A percentile compares a stretch with the other conserved stretches of the same genome.
Conservation (phyloP, 106 monocot species). For the Apostasia ramifera region DNA sequence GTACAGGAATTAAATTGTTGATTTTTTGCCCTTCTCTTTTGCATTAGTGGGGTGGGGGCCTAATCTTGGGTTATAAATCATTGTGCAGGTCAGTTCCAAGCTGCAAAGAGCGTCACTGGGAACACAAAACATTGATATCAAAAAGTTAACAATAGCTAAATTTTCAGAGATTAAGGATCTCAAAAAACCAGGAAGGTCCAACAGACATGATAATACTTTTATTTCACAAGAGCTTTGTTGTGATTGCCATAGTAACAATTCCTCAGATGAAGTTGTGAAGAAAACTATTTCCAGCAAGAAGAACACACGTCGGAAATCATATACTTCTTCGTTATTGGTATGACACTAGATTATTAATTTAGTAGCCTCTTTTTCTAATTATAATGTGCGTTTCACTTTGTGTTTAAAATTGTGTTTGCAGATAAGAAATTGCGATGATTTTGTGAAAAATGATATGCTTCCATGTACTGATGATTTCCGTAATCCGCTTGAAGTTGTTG, state of each 20-base stretch:
- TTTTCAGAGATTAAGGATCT: constrained; percentile 8
- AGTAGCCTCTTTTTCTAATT: not conserved
- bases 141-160: not conserved
- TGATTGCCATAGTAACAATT: constrained; percentile 1
- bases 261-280: constrained; percentile 6
- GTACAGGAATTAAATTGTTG: no score
- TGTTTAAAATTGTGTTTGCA: constrained; percentile 1
- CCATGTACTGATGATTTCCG: constrained; percentile 25
- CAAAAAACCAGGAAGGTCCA: not conserved
- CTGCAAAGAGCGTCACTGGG: constrained; percentile 2
- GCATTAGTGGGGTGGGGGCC: no score
- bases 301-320: constrained; percentile 27
- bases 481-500: constrained; percentile 44
- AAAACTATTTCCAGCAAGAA: constrained; percentile 16
- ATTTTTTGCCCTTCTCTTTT: no score
- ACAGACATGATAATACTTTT: constrained; percentile 8
- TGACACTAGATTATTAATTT: constrained; percentile 9
- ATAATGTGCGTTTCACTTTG: not conserved
- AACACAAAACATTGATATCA: not conserved
- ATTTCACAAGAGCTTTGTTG: constrained; percentile 7
- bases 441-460: constrained; percentile 17
- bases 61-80: not conserved
- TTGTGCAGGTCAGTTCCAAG: constrained; percentile 10
- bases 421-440: constrained; percentile 12
- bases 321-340: constrained; percentile 35